These are phyloP conservation scores for Hyaloscypha variabilis DNA, from an alignment of 495 filamentous ascomycete species.

Conservation along the genomic window DNA sequence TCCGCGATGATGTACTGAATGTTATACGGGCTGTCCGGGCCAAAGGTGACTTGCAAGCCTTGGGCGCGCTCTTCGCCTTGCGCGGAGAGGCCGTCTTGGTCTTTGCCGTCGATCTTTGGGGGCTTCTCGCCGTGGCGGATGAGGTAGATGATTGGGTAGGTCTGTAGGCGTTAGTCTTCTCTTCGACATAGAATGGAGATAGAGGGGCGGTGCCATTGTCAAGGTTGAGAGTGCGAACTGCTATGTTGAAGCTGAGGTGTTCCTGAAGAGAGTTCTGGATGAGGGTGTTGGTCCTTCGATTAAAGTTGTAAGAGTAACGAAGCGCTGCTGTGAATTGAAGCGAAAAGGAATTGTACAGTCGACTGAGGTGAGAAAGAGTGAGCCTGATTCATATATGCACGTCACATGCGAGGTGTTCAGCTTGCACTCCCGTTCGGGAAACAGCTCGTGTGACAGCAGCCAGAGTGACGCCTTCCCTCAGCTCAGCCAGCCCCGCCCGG, in stretches of 20 bases:
- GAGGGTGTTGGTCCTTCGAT: no score
- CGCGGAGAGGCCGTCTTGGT: constrained; percentile 45
- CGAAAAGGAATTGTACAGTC: not conserved
- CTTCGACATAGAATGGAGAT: not conserved
- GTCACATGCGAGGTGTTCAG: not conserved
- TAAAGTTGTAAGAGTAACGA: no score
- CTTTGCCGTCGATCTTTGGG: constrained; percentile 34
- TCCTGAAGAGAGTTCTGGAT: not conserved
- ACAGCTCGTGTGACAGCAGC: not conserved
- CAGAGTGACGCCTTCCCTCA: not conserved
- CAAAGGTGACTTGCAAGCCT: constrained; percentile 52
- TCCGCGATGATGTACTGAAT: constrained; percentile 57
- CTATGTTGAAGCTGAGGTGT: not conserved
- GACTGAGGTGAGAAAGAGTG: not conserved
- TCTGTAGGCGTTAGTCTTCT: not conserved
- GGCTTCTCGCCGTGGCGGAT: constrained; percentile 65
- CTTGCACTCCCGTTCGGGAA: not conserved
- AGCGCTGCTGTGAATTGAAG: no score
- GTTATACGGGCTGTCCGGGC: constrained; percentile 45
- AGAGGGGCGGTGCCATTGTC: not conserved
- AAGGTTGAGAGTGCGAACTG: not conserved
- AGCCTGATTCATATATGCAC: not conserved
- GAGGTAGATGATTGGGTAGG: constrained; percentile 45
- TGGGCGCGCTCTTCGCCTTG: constrained; percentile 52
- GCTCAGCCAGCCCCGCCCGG: not conserved